Conservation (phyloP, 2,329 filamentous ascomycete species). For the Neofusicoccum ribis region DNA sequence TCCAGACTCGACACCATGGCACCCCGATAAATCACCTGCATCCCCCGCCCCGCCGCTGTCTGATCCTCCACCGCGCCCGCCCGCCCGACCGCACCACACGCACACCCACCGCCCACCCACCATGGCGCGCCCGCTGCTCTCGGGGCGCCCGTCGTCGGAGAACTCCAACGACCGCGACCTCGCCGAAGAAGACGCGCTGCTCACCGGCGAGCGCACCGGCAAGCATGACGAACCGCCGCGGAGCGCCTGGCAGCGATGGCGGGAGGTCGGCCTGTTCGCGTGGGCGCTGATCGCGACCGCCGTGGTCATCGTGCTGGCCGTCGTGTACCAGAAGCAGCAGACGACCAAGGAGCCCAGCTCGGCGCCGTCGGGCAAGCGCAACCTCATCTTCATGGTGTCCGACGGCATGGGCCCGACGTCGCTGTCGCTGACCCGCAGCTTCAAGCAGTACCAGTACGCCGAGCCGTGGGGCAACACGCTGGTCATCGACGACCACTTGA, state of each 20-base stretch:
- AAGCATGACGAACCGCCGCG: constrained; percentile 18
- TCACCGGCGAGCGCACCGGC: constrained; percentile 54
- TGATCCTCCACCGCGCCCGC: background rate
- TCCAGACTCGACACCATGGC: background rate
- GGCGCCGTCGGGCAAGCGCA: constrained; percentile 68
- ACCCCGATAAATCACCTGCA: background rate
- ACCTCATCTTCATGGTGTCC: constrained; percentile 98
- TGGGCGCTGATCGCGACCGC: constrained; percentile 84
- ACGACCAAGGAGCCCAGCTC: constrained; percentile 31
- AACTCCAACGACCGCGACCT: constrained; percentile 56
- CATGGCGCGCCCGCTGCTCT: constrained; percentile 52
- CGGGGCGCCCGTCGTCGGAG: constrained; percentile 57
- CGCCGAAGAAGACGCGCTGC: constrained; percentile 63
- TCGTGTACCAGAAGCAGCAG: constrained; percentile 71
- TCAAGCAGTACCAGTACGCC: constrained; percentile 72
- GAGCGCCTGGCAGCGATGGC: constrained; percentile 58
- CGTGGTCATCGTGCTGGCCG: constrained; percentile 74
- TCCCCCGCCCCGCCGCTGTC: background rate
- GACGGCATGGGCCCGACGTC: constrained; percentile 98
- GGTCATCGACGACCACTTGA: constrained; percentile 81
- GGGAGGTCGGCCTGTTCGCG: constrained; percentile 73
- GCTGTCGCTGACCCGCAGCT: constrained; percentile 81
- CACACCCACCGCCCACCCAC: constrained; percentile 9
- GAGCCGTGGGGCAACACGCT: constrained; percentile 76
- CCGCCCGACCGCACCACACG: background rate